A percentile compares a stretch with the other conserved stretches of the same genome.
These are phyloP conservation scores for Dillenia turbinata DNA, from an alignment of 164 flowering plant species.

Conservation along the genomic window DNA sequence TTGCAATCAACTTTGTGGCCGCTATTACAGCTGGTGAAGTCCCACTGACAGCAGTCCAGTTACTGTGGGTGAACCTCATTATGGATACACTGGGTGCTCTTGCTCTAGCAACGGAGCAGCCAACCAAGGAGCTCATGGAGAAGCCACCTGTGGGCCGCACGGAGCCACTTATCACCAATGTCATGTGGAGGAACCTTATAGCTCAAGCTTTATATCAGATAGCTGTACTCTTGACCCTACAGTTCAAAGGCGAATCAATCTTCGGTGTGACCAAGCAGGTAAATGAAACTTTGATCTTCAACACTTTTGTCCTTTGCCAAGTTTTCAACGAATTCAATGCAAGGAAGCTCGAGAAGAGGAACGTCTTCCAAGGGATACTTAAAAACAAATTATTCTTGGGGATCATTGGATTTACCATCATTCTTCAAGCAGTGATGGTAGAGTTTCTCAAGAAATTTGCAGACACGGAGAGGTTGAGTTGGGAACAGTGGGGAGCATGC, in stretches of 20 bases:
- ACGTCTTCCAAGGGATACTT: constrained; percentile 37
- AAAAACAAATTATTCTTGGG: constrained; percentile 43
- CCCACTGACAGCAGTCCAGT: constrained; percentile 56
- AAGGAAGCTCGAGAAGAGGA: constrained; percentile 41
- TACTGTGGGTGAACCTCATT: constrained; percentile 73
- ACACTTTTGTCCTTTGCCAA: constrained; percentile 56
- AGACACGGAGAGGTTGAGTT: constrained; percentile 45
- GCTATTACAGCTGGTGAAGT: constrained; percentile 55
- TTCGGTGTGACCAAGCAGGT: constrained; percentile 30
- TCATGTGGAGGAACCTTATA: constrained; percentile 69
- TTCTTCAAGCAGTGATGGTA: constrained; percentile 49
- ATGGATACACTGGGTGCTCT: constrained; percentile 70
- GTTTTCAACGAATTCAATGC: constrained; percentile 57
- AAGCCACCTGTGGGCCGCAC: constrained; percentile 49
- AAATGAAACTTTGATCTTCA: constrained; percentile 49
- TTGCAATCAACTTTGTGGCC: constrained; percentile 54
- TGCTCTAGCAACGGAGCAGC: constrained; percentile 58
- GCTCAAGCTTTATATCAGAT: constrained; percentile 56
- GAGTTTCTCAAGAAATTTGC: constrained; percentile 50
- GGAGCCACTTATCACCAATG: constrained; percentile 47
- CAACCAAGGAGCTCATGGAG: constrained; percentile 53
- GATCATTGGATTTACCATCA: constrained; percentile 31
- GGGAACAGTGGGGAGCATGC: constrained; percentile 54
- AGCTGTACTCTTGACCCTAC: constrained; percentile 31
- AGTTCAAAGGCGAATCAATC: constrained; percentile 41